These are phyloP conservation scores for Leucocoprinus leucothites DNA, from an alignment of 768 basidiomycete genomes.

Conservation along the genomic window DNA sequence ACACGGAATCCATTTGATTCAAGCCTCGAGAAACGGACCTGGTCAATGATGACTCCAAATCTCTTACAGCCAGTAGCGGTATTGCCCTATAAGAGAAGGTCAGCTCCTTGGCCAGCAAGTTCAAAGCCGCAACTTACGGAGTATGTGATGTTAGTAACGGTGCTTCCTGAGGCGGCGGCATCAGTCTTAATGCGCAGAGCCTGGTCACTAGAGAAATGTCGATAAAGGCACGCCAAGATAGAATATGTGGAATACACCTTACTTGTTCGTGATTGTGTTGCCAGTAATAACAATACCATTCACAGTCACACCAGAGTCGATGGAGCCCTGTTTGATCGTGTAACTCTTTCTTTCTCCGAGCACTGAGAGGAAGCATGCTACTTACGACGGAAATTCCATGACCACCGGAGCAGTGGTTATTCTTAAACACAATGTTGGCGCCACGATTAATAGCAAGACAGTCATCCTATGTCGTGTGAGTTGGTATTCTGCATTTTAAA, in stretches of 20 bases:
- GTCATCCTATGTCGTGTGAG: constrained; percentile 40
- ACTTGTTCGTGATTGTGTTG: constrained; percentile 60
- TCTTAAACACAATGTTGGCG: constrained; percentile 41
- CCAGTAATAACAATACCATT: constrained; percentile 42
- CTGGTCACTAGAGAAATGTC: constrained; percentile 33
- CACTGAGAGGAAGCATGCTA: not conserved
- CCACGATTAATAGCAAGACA: constrained; percentile 54
- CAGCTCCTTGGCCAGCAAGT: not conserved
- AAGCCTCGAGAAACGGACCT: constrained; percentile 26
- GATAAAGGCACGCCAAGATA: not conserved
- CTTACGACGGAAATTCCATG: constrained; percentile 68
- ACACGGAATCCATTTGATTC: not conserved
- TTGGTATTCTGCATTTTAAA: not conserved
- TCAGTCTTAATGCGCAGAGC: constrained; percentile 64
- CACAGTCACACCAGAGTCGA: constrained; percentile 43
- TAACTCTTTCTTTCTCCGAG: not conserved
- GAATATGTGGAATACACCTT: not conserved
- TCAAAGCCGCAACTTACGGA: constrained; percentile 26
- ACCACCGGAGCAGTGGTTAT: constrained; percentile 54
- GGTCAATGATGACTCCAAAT: constrained; percentile 62
- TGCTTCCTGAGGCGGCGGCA: constrained; percentile 38
- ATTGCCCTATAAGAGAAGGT: constrained; percentile 38
- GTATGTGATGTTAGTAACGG: constrained; percentile 49
- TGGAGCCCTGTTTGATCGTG: constrained; percentile 46
- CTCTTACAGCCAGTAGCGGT: constrained; percentile 42